Evolutionary conservation across 768 basidiomycete species (phyloP), one percentile per base, ranked within the genome.

Genomic region (Leucosporidium scottii): DNA sequence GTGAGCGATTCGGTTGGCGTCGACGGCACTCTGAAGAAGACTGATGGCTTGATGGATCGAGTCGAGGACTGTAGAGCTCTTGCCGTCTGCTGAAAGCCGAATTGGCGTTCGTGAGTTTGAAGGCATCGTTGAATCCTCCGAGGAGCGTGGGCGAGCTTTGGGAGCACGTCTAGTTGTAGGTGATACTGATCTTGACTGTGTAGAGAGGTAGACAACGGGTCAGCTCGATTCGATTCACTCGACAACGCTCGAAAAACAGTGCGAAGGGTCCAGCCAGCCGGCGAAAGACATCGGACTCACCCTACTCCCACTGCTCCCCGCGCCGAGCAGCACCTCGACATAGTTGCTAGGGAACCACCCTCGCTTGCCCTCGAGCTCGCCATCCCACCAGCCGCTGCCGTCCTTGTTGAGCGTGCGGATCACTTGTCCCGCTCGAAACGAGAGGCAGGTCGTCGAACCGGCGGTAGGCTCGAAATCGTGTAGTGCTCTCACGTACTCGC

Each of bases 321-420:
- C 54, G 57, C 55, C 56, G 70, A 66, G 69, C n/a, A 30, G 51
- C 55, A 75, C 74, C 47, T 75, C 70, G n/a, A 80, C 80, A 69
- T 96, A 98, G 79, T 98, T 99, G 75, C 91, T 93, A 25, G 96
- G 96, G 79, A 98, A 98, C 96, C 96, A 99, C 18, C 96, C 96
- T 21, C 68, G 65, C 48, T 60, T 65, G 3, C 86, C 89, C 47
- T 91, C 89, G 23, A 94, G 78, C 79, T 98, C 92, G 15, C 96
- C 96, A 76, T 99, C 93, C 94, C 94, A 98, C 96, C 96, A 98
- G 0, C 96, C 96, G 73, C 87, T 90, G 4, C 82, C 68, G 79
- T 97, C 91, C 71, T 86, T 84, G 75, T 91, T 91, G 58, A 89
- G 81, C n/a, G 97, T 91, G 67, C 87, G 87, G 64, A 98, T 92